phyloP scores from a whole-genome alignment of 140 eudicot genomes.

The Ambrosia hybrid region DNA sequence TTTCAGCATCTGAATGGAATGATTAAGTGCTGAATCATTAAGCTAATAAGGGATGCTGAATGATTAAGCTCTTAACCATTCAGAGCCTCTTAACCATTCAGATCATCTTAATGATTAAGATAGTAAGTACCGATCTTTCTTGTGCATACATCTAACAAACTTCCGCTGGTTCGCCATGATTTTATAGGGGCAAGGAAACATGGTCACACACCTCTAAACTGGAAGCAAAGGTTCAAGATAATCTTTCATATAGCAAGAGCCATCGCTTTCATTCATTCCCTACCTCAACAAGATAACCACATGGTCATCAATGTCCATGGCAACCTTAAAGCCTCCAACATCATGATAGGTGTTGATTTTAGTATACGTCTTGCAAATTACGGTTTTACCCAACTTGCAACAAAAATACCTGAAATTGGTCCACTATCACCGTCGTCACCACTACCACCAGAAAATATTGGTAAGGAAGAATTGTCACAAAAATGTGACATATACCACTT shows the following conservation, averaged over 20 bases:
- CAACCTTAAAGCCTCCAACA: conserved; percentile 45
- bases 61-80: no score
- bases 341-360: conserved; percentile 41
- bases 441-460: neutral
- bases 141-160: neutral
- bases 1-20: no score
- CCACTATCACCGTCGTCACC: conserved; percentile 16
- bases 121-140: no score
- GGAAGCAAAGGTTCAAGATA: conserved; percentile 46
- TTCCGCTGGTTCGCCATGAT: neutral
- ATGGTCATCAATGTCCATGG: conserved; percentile 42
- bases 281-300: conserved; percentile 36
- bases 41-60: no score
- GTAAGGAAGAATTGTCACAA: conserved; percentile 20
- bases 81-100: no score
- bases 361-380: conserved; percentile 39
- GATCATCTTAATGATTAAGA: no score
- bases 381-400: conserved; percentile 45
- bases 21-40: no score
- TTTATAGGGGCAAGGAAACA: conserved; percentile 34
- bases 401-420: conserved; percentile 20
- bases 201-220: conserved; percentile 49
- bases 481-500: conserved; percentile 39
- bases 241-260: conserved; percentile 40
- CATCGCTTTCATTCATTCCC: conserved; percentile 46